Conservation (phyloP, 805 yeast genomes). For the baker's yeast (Saccharomyces cerevisiae) region DNA sequence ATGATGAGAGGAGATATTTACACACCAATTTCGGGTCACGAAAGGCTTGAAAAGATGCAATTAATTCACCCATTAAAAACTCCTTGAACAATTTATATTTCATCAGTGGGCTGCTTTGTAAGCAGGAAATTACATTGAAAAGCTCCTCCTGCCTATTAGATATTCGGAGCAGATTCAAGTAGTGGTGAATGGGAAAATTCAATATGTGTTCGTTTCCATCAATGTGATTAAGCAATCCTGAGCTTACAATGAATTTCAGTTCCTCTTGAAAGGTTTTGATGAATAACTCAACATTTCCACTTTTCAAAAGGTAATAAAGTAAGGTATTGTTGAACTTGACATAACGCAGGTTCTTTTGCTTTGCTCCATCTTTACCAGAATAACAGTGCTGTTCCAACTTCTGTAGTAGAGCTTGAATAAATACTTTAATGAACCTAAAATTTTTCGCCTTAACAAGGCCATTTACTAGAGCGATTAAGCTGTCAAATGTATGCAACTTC, state of each 20-base stretch:
- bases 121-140: slow-evolving; percentile 13
- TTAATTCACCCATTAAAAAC: slow-evolving; percentile 15
- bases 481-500: slow-evolving; percentile 16
- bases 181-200: slow-evolving; percentile 4
- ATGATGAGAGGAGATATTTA: slow-evolving; percentile 18
- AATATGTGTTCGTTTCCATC: not conserved
- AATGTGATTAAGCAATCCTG: not conserved
- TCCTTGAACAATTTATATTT: slow-evolving; percentile 13
- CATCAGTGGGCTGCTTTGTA: slow-evolving; percentile 7
- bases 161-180: slow-evolving; percentile 8
- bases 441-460: slow-evolving; percentile 12
- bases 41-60: slow-evolving; percentile 17
- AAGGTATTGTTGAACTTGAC: slow-evolving; percentile 18
- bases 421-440: slow-evolving; percentile 12
- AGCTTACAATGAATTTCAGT: slow-evolving; percentile 4
- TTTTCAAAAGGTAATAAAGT: slow-evolving; percentile 12
- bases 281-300: slow-evolving; percentile 19
- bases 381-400: slow-evolving; percentile 8
- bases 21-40: slow-evolving; percentile 24
- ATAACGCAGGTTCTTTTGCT: slow-evolving; percentile 2
- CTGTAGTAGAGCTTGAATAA: slow-evolving; percentile 17
- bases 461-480: slow-evolving; percentile 14
- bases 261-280: slow-evolving; percentile 10
- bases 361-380: not conserved
- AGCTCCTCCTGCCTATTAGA: slow-evolving; percentile 22